A percentile compares a stretch with the other conserved stretches of the same genome.
Evolutionary conservation across 78 protist species (phyloP).

Genomic region (Bigelowiella natans): DNA sequence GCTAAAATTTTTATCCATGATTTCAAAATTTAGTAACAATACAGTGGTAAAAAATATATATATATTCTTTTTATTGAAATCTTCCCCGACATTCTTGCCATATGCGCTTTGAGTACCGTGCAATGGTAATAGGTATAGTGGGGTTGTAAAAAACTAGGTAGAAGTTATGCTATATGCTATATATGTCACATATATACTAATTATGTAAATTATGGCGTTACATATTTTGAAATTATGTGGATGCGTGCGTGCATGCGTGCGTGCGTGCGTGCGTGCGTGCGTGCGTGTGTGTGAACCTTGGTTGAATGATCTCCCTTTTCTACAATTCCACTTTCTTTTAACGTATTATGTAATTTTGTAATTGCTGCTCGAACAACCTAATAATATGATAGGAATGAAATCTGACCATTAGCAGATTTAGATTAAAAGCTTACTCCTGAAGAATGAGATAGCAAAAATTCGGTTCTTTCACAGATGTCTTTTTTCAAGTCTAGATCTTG

Average conservation of each 20-base stretch:
- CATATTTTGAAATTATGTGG: too few species aligned
- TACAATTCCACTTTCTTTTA: not conserved
- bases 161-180: not conserved
- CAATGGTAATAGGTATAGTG: not conserved
- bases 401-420: not conserved
- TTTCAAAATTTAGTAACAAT: not conserved
- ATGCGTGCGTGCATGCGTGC: too few species aligned
- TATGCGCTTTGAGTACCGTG: not conserved
- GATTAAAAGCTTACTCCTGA: not conserved
- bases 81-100: not conserved
- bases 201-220: too few species aligned
- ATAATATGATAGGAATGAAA: not conserved
- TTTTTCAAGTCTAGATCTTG: too few species aligned
- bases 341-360: not conserved
- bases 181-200: too few species aligned
- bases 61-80: not conserved
- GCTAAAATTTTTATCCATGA: not conserved
- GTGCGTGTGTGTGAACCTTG: too few species aligned
- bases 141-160: not conserved
- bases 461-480: too few species aligned
- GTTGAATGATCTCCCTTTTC: too few species aligned
- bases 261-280: too few species aligned
- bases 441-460: too few species aligned
- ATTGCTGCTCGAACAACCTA: not conserved
- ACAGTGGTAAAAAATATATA: not conserved